Percentiles rank a stretch among this genome's conserved stretches.
These are phyloP conservation scores for Marsdenia floribunda DNA, from an alignment of 257 asterid species.

Conservation along the genomic window DNA sequence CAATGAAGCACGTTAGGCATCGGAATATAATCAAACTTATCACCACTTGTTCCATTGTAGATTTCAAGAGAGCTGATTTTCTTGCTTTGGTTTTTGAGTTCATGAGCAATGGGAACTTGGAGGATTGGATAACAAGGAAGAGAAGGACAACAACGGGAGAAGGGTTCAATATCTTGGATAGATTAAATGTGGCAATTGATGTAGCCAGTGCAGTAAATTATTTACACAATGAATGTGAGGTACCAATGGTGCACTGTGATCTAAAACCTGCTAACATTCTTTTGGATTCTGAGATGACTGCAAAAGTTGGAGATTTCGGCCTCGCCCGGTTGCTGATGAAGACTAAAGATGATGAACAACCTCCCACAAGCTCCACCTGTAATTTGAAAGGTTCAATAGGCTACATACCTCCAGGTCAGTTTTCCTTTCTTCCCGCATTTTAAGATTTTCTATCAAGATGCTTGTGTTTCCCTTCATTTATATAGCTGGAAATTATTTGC, in stretches of 20 bases:
- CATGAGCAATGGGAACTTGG: conserved; percentile 57
- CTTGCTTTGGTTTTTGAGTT: conserved; percentile 40
- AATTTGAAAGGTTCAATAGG: neutral
- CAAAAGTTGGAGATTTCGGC: neutral
- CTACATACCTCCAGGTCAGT: neutral
- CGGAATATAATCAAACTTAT: conserved; percentile 45
- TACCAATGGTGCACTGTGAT: conserved; percentile 11
- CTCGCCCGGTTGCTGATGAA: neutral
- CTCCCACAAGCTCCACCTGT: neutral
- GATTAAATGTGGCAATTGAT: conserved; percentile 32
- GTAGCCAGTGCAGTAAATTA: conserved; percentile 46
- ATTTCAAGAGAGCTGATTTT: conserved; percentile 34
- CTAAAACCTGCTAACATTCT: neutral
- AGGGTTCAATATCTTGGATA: conserved; percentile 21
- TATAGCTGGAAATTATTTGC: neutral
- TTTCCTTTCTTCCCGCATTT: neutral
- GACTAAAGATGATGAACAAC: neutral
- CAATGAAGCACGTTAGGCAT: conserved; percentile 38
- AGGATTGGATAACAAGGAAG: conserved; percentile 42
- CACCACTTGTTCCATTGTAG: conserved; percentile 40
- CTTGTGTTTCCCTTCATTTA: neutral
- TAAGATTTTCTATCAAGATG: neutral
- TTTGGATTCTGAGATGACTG: neutral
- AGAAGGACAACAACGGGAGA: conserved; percentile 16
- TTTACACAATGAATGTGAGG: conserved; percentile 38